Evolutionary conservation across 306 rosid genomes (phyloP), one percentile per base, ranked within the genome.

Genomic region (Chamaecrista fasciculata): DNA sequence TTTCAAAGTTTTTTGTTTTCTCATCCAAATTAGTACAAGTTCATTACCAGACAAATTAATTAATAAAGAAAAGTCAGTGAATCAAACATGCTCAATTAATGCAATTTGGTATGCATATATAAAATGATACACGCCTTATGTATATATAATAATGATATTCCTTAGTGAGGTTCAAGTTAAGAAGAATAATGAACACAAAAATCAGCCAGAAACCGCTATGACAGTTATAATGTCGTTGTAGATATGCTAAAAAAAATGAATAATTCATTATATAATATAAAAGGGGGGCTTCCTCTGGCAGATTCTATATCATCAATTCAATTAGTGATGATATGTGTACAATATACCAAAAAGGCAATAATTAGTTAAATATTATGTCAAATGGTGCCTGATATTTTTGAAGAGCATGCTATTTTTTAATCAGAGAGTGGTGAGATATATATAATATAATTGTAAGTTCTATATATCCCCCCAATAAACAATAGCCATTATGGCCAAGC

Each of bases 151-250:
- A 36, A 36, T 6, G 15, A 18, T n/a, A n/a, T n/a, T n/a, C n/a
- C n/a, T n/a, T n/a, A n/a, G n/a, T n/a, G n/a, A n/a, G n/a, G n/a
- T n/a, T n/a, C n/a, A n/a, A n/a, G n/a, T n/a, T n/a, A 33, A 33
- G 36, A 33, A 33, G 2, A 33, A 33, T 33, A 2, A 33, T 33
- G 21, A 40, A 39, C 23, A 3, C 25, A 11, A 6, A 24, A 25
- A 62, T 62, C 36, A 44, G 24, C 23, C 3, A 15, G 34, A 36
- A 31, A 67, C 62, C 25, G 49, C 24, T 6, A 36, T 50, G 49
- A 36, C 62, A 49, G 70, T 71, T 71, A 31, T 18, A n/a, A 46
- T 47, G 76, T 46, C 50, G 20, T 34, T 47, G 19, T 70, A 39
- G 11, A 15, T 6, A 5, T 20, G 24, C 23, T 31, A 31, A 48